phyloP scores from a whole-genome alignment of 176 grass and related monocot species.

The Hordeum marinum region DNA sequence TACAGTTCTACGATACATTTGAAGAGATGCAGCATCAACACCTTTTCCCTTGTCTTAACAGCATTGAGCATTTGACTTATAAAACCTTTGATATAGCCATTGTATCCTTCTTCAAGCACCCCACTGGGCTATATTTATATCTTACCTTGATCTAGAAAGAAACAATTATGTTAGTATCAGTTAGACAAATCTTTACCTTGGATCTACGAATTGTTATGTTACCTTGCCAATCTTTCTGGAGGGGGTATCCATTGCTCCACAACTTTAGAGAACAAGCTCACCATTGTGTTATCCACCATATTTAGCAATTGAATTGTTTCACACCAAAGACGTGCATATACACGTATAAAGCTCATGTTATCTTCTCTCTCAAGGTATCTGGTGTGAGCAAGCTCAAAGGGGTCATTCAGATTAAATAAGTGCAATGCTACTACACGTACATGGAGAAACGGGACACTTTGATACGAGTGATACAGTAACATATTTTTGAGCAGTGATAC shows the following conservation, averaged over 20 bases:
- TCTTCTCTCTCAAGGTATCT: slow-evolving; percentile 46
- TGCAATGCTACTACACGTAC: not conserved
- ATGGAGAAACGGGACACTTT: not conserved
- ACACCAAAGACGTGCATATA: not conserved
- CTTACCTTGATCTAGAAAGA: not conserved
- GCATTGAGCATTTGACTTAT: no score
- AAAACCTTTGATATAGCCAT: no score
- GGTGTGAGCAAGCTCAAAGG: not conserved
- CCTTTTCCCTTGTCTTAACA: no score
- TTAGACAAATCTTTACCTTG: not conserved
- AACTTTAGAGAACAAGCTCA: not conserved
- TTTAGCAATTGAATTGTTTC: not conserved
- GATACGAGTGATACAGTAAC: no score
- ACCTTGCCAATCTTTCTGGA: not conserved
- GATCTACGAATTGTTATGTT: not conserved
- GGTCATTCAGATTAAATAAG: not conserved
- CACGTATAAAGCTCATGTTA: slow-evolving; percentile 29
- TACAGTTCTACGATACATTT: no score
- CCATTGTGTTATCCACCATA: not conserved
- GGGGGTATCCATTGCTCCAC: not conserved
- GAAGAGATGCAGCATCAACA: no score
- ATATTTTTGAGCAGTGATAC: no score
- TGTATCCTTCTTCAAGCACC: not conserved
- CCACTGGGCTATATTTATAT: not conserved
- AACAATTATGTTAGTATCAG: not conserved